Evolutionary conservation across 2,329 filamentous ascomycete genomes (phyloP).

Genomic region (Incumbomyces delicatus): DNA sequence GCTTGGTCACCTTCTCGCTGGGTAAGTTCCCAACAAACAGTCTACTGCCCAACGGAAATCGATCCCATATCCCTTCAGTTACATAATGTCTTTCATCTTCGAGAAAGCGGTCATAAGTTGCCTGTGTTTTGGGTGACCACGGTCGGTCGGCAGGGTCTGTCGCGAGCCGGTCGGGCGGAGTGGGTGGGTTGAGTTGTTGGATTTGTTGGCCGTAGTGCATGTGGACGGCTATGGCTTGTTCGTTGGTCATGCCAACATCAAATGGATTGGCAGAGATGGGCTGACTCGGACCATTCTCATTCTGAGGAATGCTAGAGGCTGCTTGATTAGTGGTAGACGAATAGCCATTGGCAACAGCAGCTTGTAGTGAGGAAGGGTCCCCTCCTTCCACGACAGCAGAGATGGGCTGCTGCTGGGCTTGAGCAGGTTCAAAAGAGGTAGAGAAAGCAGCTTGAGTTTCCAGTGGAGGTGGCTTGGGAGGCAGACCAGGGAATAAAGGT

Average conservation of each 20-base stretch:
- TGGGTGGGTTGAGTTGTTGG: slow-evolving; percentile 7
- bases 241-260: slow-evolving; percentile 14
- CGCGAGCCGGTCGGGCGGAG: slow-evolving; percentile 17
- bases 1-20: slow-evolving; percentile 84
- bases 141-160: slow-evolving; percentile 30
- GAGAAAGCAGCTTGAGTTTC: slow-evolving; percentile 22
- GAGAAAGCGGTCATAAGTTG: slow-evolving; percentile 42
- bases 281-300: slow-evolving; percentile 24
- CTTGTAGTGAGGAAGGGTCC: slow-evolving; percentile 4
- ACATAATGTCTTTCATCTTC: slow-evolving; percentile 42
- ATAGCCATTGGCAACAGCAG: slow-evolving; percentile 7
- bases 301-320: neutral
- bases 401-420: slow-evolving; percentile 4
- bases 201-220: slow-evolving; percentile 31
- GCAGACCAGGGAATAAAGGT: slow-evolving; percentile 30
- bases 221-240: slow-evolving; percentile 31
- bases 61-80: slow-evolving; percentile 43
- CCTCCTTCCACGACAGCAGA: slow-evolving; percentile 4
- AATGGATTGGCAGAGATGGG: slow-evolving; percentile 14
- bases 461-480: slow-evolving; percentile 37
- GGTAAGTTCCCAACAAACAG: slow-evolving; percentile 63
- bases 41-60: slow-evolving; percentile 39
- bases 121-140: slow-evolving; percentile 40
- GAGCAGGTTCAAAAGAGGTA: slow-evolving; percentile 2
- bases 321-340: slow-evolving; percentile 1